A percentile compares a stretch with the other conserved stretches of the same genome.
Evolutionary conservation across 371 early-diverging fungal genomes (phyloP).

Genomic region (Lichtheimia ornata): DNA sequence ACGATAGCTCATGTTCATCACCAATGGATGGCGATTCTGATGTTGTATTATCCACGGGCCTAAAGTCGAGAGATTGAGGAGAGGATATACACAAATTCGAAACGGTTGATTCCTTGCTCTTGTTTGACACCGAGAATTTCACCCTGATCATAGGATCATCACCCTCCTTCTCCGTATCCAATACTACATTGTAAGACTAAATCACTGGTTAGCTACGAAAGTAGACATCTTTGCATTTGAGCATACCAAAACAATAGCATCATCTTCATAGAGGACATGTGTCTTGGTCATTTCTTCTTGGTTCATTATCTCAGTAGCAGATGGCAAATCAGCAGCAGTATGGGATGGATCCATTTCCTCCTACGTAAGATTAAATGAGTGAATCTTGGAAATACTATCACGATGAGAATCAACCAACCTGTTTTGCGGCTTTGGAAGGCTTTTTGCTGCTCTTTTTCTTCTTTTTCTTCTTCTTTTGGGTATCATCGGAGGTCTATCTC

Average conservation of each 20-base stretch:
- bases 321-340: no score
- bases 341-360: no score
- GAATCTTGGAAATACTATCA: no score
- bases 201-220: no score
- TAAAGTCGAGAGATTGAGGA: conserved; percentile 40
- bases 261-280: conserved; percentile 11
- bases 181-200: no score
- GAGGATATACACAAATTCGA: conserved; percentile 33
- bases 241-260: conserved; percentile 15
- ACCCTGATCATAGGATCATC: conserved; percentile 11
- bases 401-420: conserved; percentile 3
- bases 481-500: conserved; percentile 23
- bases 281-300: no score
- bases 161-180: conserved; percentile 1
- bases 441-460: conserved; percentile 14
- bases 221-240: no score
- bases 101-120: conserved; percentile 20
- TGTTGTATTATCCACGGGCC: conserved; percentile 15
- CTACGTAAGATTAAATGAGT: no score
- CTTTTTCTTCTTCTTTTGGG: conserved; percentile 27
- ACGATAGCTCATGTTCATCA: conserved; percentile 38
- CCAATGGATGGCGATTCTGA: conserved; percentile 29
- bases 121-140: conserved; percentile 6
- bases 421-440: conserved; percentile 9
- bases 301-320: no score